Percentiles rank a stretch among this genome's conserved stretches.
Evolutionary conservation across 106 monocot genomes (phyloP).

Genomic region (Phalaenopsis equestris): DNA sequence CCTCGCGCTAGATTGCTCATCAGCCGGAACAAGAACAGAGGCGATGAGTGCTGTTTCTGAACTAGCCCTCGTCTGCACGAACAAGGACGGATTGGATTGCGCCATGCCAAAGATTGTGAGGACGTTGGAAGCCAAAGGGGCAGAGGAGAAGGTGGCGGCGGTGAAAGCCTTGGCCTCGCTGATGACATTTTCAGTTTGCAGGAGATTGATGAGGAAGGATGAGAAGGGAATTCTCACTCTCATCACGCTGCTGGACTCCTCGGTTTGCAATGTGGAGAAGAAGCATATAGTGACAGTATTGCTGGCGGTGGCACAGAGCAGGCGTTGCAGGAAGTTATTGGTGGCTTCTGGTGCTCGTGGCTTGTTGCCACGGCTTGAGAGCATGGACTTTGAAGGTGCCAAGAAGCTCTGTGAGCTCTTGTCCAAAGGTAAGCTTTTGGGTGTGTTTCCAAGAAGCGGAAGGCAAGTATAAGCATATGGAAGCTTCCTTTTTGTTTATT

Average conservation of each 20-base stretch:
- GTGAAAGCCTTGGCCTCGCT: conserved; percentile 51
- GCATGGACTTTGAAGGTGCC: conserved; percentile 63
- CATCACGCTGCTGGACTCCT: conserved; percentile 54
- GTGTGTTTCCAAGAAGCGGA: conserved; percentile 48
- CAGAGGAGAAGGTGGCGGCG: conserved; percentile 60
- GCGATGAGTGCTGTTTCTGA: conserved; percentile 35
- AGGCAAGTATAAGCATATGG: background rate
- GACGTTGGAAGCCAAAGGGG: conserved; percentile 62
- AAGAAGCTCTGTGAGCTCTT: conserved; percentile 61
- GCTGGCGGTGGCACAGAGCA: conserved; percentile 41
- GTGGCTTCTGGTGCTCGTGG: conserved; percentile 60
- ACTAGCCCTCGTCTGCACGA: conserved; percentile 1
- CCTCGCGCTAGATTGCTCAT: conserved; percentile 20
- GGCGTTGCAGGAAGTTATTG: conserved; percentile 67
- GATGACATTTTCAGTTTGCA: conserved; percentile 19
- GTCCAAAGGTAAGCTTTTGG: conserved; percentile 55
- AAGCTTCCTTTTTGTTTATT: too few species aligned
- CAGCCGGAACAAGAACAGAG: conserved; percentile 32
- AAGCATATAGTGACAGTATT: conserved; percentile 42
- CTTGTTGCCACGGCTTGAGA: conserved; percentile 40
- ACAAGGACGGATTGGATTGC: conserved; percentile 29
- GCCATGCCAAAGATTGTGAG: conserved; percentile 33
- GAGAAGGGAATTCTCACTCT: conserved; percentile 58
- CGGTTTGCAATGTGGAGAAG: conserved; percentile 40
- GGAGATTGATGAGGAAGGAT: conserved; percentile 58